Conservation (phyloP, 2,329 filamentous ascomycete genomes). For the Aspergillus sp. region DNA sequence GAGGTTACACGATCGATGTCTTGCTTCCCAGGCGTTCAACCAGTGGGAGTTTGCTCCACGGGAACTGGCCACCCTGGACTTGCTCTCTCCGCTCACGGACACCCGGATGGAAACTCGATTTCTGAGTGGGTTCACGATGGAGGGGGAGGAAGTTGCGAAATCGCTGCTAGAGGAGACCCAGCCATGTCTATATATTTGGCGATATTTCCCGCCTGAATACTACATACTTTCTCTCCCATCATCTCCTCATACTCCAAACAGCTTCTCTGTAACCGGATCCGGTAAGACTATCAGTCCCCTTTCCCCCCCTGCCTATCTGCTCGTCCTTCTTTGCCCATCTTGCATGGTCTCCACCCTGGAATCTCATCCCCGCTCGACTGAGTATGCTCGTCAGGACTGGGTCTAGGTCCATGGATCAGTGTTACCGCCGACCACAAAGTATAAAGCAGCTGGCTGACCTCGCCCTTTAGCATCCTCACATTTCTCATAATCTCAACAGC, state of each 20-base stretch:
- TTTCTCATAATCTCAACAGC: neutral
- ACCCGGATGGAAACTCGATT: neutral
- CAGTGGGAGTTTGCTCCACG: neutral
- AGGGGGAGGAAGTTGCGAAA: constrained; percentile 8
- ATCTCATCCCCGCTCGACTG: constrained; percentile 1
- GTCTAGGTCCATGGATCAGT: constrained; percentile 1
- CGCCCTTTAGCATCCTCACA: neutral
- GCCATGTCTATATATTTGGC: constrained; percentile 20
- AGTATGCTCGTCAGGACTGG: constrained; percentile 1
- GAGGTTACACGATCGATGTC: neutral
- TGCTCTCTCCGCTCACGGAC: constrained; percentile 2
- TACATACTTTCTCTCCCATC: constrained; percentile 7
- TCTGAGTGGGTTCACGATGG: neutral
- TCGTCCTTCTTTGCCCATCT: neutral
- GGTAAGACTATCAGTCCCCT: constrained; percentile 5
- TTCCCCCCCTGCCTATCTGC: neutral
- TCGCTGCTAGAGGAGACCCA: neutral
- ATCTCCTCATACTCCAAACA: constrained; percentile 12
- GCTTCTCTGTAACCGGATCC: constrained; percentile 3
- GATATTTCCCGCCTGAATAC: constrained; percentile 11
- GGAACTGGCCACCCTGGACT: neutral
- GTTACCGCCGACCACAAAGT: neutral
- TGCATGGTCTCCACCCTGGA: constrained; percentile 3
- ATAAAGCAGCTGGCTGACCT: constrained; percentile 17
- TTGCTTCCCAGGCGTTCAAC: neutral